Evolutionary conservation across 352 stramenopile species (phyloP).

Genomic region (Phytopythium helicoides): DNA sequence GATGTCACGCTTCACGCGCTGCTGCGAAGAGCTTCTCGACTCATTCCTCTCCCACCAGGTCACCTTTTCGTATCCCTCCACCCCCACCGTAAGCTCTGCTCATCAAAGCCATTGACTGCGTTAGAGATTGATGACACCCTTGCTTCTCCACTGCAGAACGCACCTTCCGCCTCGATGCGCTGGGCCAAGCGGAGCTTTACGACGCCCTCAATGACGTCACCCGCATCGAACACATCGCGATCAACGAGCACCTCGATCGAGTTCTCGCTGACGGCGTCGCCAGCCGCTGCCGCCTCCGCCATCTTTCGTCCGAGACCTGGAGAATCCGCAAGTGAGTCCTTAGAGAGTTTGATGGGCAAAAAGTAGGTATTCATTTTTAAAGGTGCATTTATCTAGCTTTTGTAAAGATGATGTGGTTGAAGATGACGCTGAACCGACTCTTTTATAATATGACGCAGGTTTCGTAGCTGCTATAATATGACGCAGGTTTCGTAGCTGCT

Average conservation of each 20-base stretch:
- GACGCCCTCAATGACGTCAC: slow-evolving; percentile 23
- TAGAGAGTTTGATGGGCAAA: too few relatives aligned
- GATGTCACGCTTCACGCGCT: neutral
- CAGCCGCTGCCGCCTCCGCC: slow-evolving; percentile 19
- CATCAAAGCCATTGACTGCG: neutral
- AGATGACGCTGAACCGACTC: too few relatives aligned
- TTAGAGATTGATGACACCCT: neutral
- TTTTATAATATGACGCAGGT: too few relatives aligned
- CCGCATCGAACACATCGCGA: slow-evolving; percentile 18
- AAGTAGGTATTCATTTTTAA: too few relatives aligned
- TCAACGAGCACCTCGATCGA: slow-evolving; percentile 13
- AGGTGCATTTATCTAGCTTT: too few relatives aligned
- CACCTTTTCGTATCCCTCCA: neutral
- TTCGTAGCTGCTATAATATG: too few relatives aligned
- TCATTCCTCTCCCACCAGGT: neutral
- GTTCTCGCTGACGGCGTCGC: slow-evolving; percentile 18
- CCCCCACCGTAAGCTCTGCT: slow-evolving; percentile 1
- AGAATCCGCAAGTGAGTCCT: too few relatives aligned
- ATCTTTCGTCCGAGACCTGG: slow-evolving; percentile 30
- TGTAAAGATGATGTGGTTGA: too few relatives aligned
- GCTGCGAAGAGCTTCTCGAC: neutral
- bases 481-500: too few relatives aligned
- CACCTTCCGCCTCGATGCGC: slow-evolving; percentile 16
- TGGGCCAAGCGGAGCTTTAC: slow-evolving; percentile 15
- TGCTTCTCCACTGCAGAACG: neutral